Conservation (phyloP, 2,329 filamentous ascomycete genomes). For the Colletotrichum sidae region DNA sequence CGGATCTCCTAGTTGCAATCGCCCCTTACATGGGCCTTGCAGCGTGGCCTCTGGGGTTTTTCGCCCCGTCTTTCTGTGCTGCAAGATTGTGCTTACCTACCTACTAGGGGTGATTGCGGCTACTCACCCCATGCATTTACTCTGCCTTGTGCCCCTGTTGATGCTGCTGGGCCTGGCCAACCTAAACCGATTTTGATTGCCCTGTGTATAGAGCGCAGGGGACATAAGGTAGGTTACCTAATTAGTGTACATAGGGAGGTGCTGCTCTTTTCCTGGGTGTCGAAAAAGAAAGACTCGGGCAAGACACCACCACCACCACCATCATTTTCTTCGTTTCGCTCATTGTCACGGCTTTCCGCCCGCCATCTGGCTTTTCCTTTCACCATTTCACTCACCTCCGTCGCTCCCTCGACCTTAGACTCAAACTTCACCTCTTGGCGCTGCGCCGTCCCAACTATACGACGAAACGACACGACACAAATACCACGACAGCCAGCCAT, state of each 20-base stretch:
- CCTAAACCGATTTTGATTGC: neutral
- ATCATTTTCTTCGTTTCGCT: slow-evolving; percentile 23
- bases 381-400: neutral
- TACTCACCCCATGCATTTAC: too few species aligned
- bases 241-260: too few species aligned
- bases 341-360: slow-evolving; percentile 26
- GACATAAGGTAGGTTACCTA: too few species aligned
- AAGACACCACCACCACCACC: slow-evolving; percentile 12
- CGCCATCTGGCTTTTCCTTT: slow-evolving; percentile 27
- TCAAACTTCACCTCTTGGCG: neutral
- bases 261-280: slow-evolving; percentile 12
- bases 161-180: too few species aligned
- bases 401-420: slow-evolving; percentile 20
- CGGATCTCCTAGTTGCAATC: too few species aligned
- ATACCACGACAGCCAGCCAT: slow-evolving; percentile 3
- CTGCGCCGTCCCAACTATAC: slow-evolving; percentile 25
- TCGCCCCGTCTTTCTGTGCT: too few species aligned
- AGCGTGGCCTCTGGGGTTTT: too few species aligned
- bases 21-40: too few species aligned
- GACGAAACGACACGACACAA: slow-evolving; percentile 20
- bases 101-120: too few species aligned
- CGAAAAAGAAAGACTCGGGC: slow-evolving; percentile 32
- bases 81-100: too few species aligned
- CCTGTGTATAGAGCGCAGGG: neutral
- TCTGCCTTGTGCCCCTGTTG: too few species aligned